A percentile compares a stretch with the other conserved stretches of the same genome.
Conservation (phyloP, 192 early-diverging fungal genomes). For the Podila verticillata region DNA sequence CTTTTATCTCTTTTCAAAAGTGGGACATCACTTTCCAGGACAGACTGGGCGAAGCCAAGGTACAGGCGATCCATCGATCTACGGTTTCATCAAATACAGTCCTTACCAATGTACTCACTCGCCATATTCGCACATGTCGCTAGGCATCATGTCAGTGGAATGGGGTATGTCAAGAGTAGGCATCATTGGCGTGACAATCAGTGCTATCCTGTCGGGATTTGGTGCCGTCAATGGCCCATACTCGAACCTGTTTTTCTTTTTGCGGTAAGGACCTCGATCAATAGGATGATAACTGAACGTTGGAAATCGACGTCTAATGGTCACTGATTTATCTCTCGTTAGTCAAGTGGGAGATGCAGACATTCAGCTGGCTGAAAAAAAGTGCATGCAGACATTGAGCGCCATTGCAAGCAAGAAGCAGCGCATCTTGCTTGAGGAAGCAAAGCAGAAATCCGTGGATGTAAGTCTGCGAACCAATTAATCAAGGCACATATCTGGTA, state of each 20-base stretch:
- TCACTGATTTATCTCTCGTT: not conserved
- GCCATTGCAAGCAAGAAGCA: slow-evolving; percentile 75
- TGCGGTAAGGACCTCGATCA: slow-evolving; percentile 62
- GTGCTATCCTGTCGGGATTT: slow-evolving; percentile 93
- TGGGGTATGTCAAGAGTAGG: slow-evolving; percentile 85
- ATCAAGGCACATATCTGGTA: too few species aligned
- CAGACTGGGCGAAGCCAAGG: slow-evolving; percentile 44
- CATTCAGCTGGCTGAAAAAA: slow-evolving; percentile 69
- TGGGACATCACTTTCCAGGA: slow-evolving; percentile 68
- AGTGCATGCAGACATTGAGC: slow-evolving; percentile 73
- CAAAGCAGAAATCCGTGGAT: slow-evolving; percentile 15
- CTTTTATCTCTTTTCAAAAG: slow-evolving; percentile 70
- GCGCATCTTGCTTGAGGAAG: slow-evolving; percentile 54
- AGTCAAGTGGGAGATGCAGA: slow-evolving; percentile 60
- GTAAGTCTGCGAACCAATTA: not conserved
- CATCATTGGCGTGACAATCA: slow-evolving; percentile 91
- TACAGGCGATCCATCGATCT: slow-evolving; percentile 6
- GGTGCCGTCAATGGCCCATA: slow-evolving; percentile 94
- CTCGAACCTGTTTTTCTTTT: slow-evolving; percentile 83
- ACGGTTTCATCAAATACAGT: slow-evolving; percentile 15
- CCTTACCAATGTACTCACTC: slow-evolving; percentile 7
- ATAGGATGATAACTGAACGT: not conserved
- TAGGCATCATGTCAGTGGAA: slow-evolving; percentile 63
- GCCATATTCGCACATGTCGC: not conserved
- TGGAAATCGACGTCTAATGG: not conserved